Conservation (phyloP, 2,329 filamentous ascomycete species). For the Sporothrix variecibatus region DNA sequence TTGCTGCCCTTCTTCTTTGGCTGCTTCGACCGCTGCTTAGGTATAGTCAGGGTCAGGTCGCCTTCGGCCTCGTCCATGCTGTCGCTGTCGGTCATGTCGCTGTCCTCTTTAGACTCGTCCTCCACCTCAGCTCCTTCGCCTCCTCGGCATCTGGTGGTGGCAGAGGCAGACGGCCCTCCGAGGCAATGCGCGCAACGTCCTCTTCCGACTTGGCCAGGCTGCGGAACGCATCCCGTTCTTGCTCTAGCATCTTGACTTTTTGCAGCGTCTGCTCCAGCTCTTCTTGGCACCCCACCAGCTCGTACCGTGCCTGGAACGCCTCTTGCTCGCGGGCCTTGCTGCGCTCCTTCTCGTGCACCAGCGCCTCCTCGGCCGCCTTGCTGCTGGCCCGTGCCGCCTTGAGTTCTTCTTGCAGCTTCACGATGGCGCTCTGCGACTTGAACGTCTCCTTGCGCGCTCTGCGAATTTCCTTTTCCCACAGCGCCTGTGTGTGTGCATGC, state of each 20-base stretch:
- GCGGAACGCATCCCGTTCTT: constrained; percentile 74
- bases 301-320: constrained; percentile 66
- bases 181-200: constrained; percentile 66
- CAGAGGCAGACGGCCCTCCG: constrained; percentile 69
- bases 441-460: constrained; percentile 71
- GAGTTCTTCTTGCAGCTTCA: constrained; percentile 74
- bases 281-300: constrained; percentile 65
- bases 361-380: constrained; percentile 58
- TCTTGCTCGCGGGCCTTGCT: constrained; percentile 66
- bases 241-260: constrained; percentile 65
- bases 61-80: constrained; percentile 7
- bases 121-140: constrained; percentile 40
- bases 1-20: constrained; percentile 49
- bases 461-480: constrained; percentile 75
- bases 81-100: constrained; percentile 1
- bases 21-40: constrained; percentile 53
- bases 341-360: constrained; percentile 65
- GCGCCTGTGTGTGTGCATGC: constrained; percentile 63
- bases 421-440: constrained; percentile 68
- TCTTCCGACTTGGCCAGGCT: constrained; percentile 72
- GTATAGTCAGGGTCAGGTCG: constrained; percentile 47
- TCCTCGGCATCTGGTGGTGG: constrained; percentile 48
- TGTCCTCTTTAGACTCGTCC: not conserved
- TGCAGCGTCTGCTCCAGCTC: constrained; percentile 66
- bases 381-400: constrained; percentile 60